A percentile compares a stretch with the other conserved stretches of the same genome.
phyloP scores from a whole-genome alignment of 257 asterid species.

The Plantago elongata region DNA sequence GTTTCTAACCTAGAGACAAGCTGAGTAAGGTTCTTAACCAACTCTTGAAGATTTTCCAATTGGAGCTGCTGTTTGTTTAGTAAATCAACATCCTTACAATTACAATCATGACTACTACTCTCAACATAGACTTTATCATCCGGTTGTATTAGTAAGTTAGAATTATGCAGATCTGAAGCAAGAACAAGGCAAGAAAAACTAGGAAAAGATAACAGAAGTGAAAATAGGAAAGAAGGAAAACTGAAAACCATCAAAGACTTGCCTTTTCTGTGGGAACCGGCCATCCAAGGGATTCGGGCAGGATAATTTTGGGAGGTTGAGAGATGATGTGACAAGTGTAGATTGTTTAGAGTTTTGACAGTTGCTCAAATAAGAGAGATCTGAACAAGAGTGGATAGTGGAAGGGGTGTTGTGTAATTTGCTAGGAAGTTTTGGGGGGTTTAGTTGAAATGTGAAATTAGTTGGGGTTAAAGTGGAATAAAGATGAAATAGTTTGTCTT shows the following conservation, averaged over 20 bases:
- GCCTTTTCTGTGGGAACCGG: conserved; percentile 36
- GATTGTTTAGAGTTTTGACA: too few species aligned
- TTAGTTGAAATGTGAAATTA: too few species aligned
- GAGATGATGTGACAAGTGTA: too few species aligned
- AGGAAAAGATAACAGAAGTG: conserved; percentile 28
- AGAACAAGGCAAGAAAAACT: conserved; percentile 33
- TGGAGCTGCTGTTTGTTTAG: conserved; percentile 49
- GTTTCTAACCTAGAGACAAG: conserved; percentile 66
- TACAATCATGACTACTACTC: conserved; percentile 10
- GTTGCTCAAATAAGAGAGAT: too few species aligned
- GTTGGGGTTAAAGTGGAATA: too few species aligned
- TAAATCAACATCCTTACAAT: conserved; percentile 26
- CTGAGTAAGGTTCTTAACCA: conserved; percentile 54
- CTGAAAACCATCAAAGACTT: conserved; percentile 25
- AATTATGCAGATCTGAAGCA: conserved; percentile 35
- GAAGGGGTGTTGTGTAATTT: too few species aligned
- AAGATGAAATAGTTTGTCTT: too few species aligned
- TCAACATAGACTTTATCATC: conserved; percentile 15
- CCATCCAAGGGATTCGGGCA: conserved; percentile 32
- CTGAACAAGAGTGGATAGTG: too few species aligned
- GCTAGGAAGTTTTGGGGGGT: too few species aligned
- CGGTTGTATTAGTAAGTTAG: conserved; percentile 23
- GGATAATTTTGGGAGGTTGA: not conserved
- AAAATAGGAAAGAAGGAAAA: conserved; percentile 22
- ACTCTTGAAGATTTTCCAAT: conserved; percentile 59